phyloP scores from a whole-genome alignment of 192 early-diverging fungal species.

The Coemansia sp. region DNA sequence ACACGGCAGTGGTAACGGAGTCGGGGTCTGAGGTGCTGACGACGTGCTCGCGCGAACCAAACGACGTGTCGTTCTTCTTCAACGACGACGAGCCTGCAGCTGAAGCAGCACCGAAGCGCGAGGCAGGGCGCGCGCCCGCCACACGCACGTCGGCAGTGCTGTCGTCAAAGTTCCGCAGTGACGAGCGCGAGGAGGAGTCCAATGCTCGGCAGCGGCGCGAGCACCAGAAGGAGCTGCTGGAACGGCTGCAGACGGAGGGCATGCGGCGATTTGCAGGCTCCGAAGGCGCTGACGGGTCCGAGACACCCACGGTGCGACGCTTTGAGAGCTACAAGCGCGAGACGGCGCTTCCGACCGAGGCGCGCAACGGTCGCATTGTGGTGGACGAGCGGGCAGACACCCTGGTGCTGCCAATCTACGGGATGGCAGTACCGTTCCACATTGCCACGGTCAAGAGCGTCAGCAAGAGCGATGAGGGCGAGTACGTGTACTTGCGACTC shows the following conservation, averaged over 20 bases:
- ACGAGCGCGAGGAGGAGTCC: conserved; percentile 74
- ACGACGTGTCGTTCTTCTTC: conserved; percentile 54
- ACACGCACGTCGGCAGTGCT: conserved; percentile 66
- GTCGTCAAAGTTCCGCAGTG: conserved; percentile 76
- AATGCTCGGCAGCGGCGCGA: conserved; percentile 71
- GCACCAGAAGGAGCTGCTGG: conserved; percentile 87
- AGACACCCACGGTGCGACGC: conserved; percentile 74
- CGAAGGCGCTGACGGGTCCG: conserved; percentile 59
- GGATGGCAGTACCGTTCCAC: conserved; percentile 96
- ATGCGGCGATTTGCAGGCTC: conserved; percentile 72
- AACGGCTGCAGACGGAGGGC: conserved; percentile 73
- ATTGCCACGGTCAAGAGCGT: conserved; percentile 94
- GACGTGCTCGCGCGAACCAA: conserved; percentile 28
- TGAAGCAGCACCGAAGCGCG: conserved; percentile 15
- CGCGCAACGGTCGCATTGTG: conserved; percentile 76
- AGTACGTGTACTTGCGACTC: conserved; percentile 84
- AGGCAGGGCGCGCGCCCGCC: conserved; percentile 14
- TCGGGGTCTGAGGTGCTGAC: conserved; percentile 30
- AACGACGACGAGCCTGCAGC: conserved; percentile 43
- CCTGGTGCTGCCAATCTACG: conserved; percentile 92
- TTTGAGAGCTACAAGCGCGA: conserved; percentile 97
- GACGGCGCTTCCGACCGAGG: conserved; percentile 76
- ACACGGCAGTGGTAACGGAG: conserved; percentile 69
- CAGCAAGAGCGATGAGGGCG: conserved; percentile 91
- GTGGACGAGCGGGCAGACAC: conserved; percentile 87